Base-by-base conservation (phyloP, 1,284 basidiomycete species). In the Ustilago lituana region DNA sequence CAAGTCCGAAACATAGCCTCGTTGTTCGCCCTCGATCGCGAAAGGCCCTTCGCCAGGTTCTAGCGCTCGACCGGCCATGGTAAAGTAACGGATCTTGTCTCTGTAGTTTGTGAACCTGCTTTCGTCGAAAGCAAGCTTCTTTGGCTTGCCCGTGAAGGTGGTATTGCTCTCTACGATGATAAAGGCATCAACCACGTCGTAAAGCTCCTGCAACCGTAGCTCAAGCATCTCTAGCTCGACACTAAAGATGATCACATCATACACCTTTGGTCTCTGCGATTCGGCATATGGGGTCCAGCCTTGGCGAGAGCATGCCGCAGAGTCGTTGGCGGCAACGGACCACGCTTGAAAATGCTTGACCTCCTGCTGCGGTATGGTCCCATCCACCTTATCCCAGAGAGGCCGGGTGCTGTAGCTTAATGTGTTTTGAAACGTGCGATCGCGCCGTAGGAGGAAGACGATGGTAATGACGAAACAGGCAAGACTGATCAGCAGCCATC, bases 161-260 rank as follows among this genome's bases (percentile, higher is more conserved):
- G 73, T 71, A 74, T 88, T 87, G 49, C 86, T 86, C 77, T 90
- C 89, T 56, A 90, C 83, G 67, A 91, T 86, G 76, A 90, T 85
- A 79, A 90, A 89, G 15, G 84, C 83, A 77, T 88, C 86, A 15
- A 90, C 89, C 47, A 87, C 84, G 4, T 84, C 79, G 56, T 86
- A 85, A 56, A 89, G 85, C 81, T 91, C 89, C 80, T 87, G 84
- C 81, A 90, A 82, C 5, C 89, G 85, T 52, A 90, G 86, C 78
- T 90, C 88, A 45, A 90, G 82, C 54, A 90, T 82, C 77, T 90
- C 89, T 27, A 90, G 82, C 80, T 90, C 89, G 58, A 86, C 88
- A 80, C 85, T 71, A 44, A 76, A 56, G 39, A 79, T 55, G 41
- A 55, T 56, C 9, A 55, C 59, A 50, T 72, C 58, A 23, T 60